These are phyloP conservation scores for Teratosphaeria viscida DNA, from an alignment of 2,329 filamentous ascomycete genomes.

Conservation along the genomic window DNA sequence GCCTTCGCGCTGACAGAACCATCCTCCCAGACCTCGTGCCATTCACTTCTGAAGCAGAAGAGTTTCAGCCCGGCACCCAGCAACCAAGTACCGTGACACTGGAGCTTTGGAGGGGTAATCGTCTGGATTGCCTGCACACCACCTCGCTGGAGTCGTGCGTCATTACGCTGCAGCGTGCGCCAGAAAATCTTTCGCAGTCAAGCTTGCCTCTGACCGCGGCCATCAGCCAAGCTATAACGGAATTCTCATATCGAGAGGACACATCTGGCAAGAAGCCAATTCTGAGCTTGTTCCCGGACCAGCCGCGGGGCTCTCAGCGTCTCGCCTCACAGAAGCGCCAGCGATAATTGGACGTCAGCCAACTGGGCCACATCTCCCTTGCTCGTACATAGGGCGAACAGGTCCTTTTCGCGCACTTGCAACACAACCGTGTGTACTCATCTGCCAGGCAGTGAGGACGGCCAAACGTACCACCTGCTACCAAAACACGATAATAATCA, in stretches of 20 bases:
- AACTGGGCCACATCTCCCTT: not conserved
- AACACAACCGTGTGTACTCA: not conserved
- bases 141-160: not conserved
- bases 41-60: not conserved
- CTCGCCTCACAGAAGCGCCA: not conserved
- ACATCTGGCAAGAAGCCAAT: not conserved
- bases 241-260: not conserved
- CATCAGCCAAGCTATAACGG: not conserved
- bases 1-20: not conserved
- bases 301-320: not conserved
- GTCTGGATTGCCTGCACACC: not conserved
- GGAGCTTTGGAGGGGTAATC: not conserved
- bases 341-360: not conserved
- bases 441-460: not conserved
- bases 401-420: not conserved
- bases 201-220: not conserved
- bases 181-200: not conserved
- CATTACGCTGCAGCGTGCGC: not conserved
- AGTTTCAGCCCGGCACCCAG: not conserved
- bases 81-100: not conserved
- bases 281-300: not conserved
- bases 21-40: not conserved
- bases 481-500: not conserved
- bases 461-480: not conserved
- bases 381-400: not conserved